These are phyloP conservation scores for Melaleuca alternifolia DNA, from an alignment of 345 rosid species.

Conservation along the genomic window DNA sequence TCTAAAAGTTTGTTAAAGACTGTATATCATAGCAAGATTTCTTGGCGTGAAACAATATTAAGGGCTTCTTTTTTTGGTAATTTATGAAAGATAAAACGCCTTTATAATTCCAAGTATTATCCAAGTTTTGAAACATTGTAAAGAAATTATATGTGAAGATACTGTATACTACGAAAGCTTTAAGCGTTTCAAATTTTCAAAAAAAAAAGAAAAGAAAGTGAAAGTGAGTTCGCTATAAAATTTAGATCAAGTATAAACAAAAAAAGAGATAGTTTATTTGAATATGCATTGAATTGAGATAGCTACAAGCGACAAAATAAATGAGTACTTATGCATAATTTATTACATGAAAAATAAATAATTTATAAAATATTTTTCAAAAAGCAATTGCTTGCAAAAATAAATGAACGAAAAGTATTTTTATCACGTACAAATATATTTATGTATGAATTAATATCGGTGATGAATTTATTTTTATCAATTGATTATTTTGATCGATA, in stretches of 20 bases:
- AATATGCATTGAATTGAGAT: not conserved
- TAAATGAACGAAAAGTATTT: too few relatives aligned
- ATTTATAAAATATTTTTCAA: too few relatives aligned
- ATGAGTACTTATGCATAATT: not conserved
- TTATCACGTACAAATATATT: too few relatives aligned
- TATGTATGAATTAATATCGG: too few relatives aligned
- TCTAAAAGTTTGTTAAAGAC: not conserved
- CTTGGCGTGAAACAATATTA: rapidly evolving
- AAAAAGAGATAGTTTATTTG: rapidly evolving
- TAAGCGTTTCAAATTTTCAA: not conserved
- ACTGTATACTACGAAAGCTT: not conserved
- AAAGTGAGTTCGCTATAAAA: not conserved
- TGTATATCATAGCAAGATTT: rapidly evolving
- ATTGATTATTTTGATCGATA: too few relatives aligned
- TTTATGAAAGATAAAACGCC: not conserved
- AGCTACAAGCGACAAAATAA: not conserved
- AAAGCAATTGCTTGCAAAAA: too few relatives aligned
- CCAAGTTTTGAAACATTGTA: not conserved
- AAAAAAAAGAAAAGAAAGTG: not conserved
- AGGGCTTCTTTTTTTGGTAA: rapidly evolving
- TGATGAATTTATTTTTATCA: too few relatives aligned
- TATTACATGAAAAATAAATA: too few relatives aligned
- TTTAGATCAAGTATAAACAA: not conserved
- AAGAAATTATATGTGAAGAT: not conserved
- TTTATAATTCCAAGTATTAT: not conserved